Percentiles rank a stretch among this genome's conserved stretches.
Evolutionary conservation across 352 stramenopile species (phyloP).

Genomic region (Elongisporangium anandrum): DNA sequence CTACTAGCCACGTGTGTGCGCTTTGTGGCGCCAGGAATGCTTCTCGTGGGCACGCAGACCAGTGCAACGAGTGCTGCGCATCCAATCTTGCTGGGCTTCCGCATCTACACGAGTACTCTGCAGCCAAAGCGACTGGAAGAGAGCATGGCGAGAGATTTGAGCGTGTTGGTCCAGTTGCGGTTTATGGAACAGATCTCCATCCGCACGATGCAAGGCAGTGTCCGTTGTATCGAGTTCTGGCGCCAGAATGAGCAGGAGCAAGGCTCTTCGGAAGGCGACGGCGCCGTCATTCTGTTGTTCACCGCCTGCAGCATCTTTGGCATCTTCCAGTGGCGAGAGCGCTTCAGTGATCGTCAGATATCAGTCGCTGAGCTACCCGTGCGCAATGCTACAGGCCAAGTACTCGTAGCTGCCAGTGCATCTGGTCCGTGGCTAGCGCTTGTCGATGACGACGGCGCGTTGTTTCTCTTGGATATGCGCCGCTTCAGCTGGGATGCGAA

Average conservation of each 20-base stretch:
- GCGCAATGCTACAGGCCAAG: background rate
- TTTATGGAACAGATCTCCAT: constrained; percentile 30
- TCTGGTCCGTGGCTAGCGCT: constrained; percentile 31
- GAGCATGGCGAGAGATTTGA: background rate
- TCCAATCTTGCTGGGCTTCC: constrained; percentile 44
- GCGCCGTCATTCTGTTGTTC: constrained; percentile 37
- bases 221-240: constrained; percentile 14
- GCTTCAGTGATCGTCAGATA: constrained; percentile 45
- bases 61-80: constrained; percentile 6
- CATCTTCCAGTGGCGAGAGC: constrained; percentile 52
- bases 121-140: constrained; percentile 1
- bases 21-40: constrained; percentile 34
- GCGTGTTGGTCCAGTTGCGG: constrained; percentile 35
- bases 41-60: constrained; percentile 30
- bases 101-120: constrained; percentile 25
- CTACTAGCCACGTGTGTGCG: constrained; percentile 27
- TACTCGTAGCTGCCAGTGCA: constrained; percentile 14
- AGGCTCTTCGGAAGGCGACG: constrained; percentile 5
- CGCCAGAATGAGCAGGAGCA: constrained; percentile 9
- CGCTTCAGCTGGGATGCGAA: constrained; percentile 14
- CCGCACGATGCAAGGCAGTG: background rate
- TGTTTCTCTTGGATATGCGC: constrained; percentile 32
- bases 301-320: constrained; percentile 15
- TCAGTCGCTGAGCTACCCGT: constrained; percentile 24
- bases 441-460: constrained; percentile 13